These are phyloP conservation scores for Malassezia cuniculi DNA, from an alignment of 1,284 basidiomycete genomes.

Conservation along the genomic window DNA sequence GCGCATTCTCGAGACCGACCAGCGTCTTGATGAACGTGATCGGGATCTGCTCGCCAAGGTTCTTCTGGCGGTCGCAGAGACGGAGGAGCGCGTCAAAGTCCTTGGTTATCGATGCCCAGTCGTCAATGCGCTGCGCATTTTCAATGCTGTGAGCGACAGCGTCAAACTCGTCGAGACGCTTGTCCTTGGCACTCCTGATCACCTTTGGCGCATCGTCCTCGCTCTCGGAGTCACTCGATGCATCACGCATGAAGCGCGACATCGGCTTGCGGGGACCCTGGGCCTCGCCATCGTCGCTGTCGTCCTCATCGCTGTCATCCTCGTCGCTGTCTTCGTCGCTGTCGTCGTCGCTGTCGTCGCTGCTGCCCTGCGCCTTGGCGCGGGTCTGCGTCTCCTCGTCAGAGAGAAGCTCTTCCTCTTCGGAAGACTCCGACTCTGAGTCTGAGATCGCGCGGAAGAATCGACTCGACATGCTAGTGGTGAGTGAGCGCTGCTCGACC, in stretches of 20 bases:
- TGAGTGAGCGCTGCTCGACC: neutral
- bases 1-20: slow-evolving; percentile 60
- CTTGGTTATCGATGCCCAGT: slow-evolving; percentile 84
- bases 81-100: slow-evolving; percentile 92
- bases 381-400: slow-evolving; percentile 30
- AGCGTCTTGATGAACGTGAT: slow-evolving; percentile 73
- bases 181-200: slow-evolving; percentile 74
- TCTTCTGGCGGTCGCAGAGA: slow-evolving; percentile 76
- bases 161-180: slow-evolving; percentile 76
- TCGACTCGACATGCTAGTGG: slow-evolving; percentile 31
- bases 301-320: slow-evolving; percentile 16
- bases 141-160: slow-evolving; percentile 75
- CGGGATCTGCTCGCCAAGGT: slow-evolving; percentile 69
- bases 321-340: slow-evolving; percentile 23
- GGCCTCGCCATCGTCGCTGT: slow-evolving; percentile 12
- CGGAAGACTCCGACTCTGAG: slow-evolving; percentile 41
- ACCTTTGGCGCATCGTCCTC: slow-evolving; percentile 60
- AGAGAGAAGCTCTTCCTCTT: slow-evolving; percentile 39
- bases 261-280: slow-evolving; percentile 26
- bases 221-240: slow-evolving; percentile 52
- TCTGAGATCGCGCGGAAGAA: slow-evolving; percentile 45
- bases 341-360: slow-evolving; percentile 26
- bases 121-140: slow-evolving; percentile 78
- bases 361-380: slow-evolving; percentile 24
- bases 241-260: slow-evolving; percentile 43